Base-by-base conservation (phyloP, 768 basidiomycete species). In the Tephrocybe sp. region DNA sequence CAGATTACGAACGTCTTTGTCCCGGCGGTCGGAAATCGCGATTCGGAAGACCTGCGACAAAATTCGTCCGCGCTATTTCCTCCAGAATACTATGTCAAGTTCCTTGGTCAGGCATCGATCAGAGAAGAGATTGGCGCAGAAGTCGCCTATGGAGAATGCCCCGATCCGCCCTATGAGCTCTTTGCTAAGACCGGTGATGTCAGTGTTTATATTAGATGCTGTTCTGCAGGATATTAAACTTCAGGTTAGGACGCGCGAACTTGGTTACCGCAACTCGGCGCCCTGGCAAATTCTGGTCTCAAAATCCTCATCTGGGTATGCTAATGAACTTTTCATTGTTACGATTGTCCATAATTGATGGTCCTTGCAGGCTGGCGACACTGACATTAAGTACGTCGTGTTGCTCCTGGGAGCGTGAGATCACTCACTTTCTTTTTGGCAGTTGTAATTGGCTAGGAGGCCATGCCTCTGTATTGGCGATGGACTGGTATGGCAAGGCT, bases 121-220 rank as follows among this genome's bases (percentile, higher is more conserved):
- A n/a, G 36, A 19, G 4, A n/a, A 4, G 7, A 7, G 46, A 86
- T 86, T 34, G 84, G 85, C 5, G 84, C 84, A 0, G 67, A 79
- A 31, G 37, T 61, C 9, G 56, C 52, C 1, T 86, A 83, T 56
- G 39, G 55, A 7, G 77, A 81, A 53, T 87, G 84, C 43, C 54
- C 80, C 0, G 46, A 74, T 49, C 57, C 75, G 0, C 73, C 78
- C 0, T 74, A 15, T n/a, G 31, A 44, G 26, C 41, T 73, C 16
- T 80, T 86, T 57, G 51, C 28, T 2, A 66, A 50, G 32, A 85
- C 84, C 0, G 85, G 83, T 19, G 85, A 86, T 64, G 81, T 82
- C 48, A 47, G 76, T 54, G 3, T 9, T 25, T 1, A 24, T 6
- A 6, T 18, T n/a, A 15, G 18, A 5, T 27, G 42, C 1, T 36